A percentile compares a stretch with the other conserved stretches of the same genome.
These are phyloP conservation scores for Penicillium capsulatum DNA, from an alignment of 2,329 filamentous ascomycete species.

Conservation along the genomic window DNA sequence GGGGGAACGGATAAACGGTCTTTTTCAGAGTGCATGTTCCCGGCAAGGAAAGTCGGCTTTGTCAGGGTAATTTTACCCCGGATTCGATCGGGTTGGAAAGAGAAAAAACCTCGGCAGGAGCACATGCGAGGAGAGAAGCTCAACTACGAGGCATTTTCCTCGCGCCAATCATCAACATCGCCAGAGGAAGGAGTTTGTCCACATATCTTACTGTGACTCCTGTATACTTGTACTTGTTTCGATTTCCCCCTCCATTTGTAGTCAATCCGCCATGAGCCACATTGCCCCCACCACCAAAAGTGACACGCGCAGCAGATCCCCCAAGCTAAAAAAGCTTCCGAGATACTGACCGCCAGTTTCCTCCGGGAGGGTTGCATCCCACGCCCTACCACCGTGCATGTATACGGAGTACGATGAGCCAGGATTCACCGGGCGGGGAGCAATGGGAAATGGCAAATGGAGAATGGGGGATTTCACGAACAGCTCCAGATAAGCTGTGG, in stretches of 20 bases:
- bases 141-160: slow-evolving; percentile 21
- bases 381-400: neutral
- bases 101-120: neutral
- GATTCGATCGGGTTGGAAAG: neutral
- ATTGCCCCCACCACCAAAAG: slow-evolving; percentile 11
- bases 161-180: slow-evolving; percentile 13
- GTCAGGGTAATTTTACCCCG: neutral
- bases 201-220: neutral
- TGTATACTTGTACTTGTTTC: too few relatives aligned
- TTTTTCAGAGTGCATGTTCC: neutral
- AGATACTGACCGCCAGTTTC: neutral
- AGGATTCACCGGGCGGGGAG: neutral
- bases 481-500: slow-evolving; percentile 12
- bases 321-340: slow-evolving; percentile 1
- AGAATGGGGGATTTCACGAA: neutral
- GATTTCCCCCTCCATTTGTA: too few relatives aligned
- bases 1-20: neutral
- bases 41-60: neutral
- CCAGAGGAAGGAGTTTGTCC: slow-evolving; percentile 1
- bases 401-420: neutral
- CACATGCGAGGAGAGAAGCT: too few relatives aligned
- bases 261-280: too few relatives aligned
- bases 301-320: slow-evolving; percentile 6
- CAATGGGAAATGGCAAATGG: neutral
- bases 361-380: neutral